Evolutionary conservation across 352 stramenopile species (phyloP), one percentile per base, ranked within the genome.

Genomic region (Phytophthora citricola): DNA sequence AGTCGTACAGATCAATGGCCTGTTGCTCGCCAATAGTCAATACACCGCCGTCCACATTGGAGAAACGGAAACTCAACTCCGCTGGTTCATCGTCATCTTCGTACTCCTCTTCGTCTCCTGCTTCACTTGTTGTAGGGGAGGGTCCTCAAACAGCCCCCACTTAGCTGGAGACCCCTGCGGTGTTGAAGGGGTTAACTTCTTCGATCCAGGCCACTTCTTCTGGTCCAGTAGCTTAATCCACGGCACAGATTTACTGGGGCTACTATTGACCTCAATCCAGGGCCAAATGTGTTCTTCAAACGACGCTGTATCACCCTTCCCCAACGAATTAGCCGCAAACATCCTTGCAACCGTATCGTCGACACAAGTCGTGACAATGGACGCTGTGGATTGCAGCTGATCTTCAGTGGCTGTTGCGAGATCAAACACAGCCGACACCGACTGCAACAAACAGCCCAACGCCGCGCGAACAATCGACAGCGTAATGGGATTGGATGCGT

Each of bases 171-270:
- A 74, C 3, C 44, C 58, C 26, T 71, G 49, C 5, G 62, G 61
- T 6, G 71, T 66, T 0, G 65, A 68, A 22, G 58, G 51, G 8
- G 50, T 71, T 26, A 92, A 64, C 24, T 76, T 75, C 46, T 90
- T 84, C 0, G 64, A 78, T 4, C 69, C 78, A 0, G 85, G 86
- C 85, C 85, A 93, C 31, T 92, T 91, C 15, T 78, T 77, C 8
- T 81, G 64, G 45, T 94, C 83, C 6, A 93, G 38, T 4, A 93
- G 59, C 54, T 90, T 90, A 15, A 92, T 66, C 87, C 87, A 94
- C 41, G 81, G 78, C 7, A 90, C 58, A 7, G 68, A 71, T 43
- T 87, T 87, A 43, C 12, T 63, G 0, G 57, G 26, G 27, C 55
- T 57, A n/a, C 59, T 63, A 9, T 85, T 83, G 7, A 78, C 49